Base-by-base conservation (phyloP, 1,284 basidiomycete species). In the Cystobasidium slooffiae region DNA sequence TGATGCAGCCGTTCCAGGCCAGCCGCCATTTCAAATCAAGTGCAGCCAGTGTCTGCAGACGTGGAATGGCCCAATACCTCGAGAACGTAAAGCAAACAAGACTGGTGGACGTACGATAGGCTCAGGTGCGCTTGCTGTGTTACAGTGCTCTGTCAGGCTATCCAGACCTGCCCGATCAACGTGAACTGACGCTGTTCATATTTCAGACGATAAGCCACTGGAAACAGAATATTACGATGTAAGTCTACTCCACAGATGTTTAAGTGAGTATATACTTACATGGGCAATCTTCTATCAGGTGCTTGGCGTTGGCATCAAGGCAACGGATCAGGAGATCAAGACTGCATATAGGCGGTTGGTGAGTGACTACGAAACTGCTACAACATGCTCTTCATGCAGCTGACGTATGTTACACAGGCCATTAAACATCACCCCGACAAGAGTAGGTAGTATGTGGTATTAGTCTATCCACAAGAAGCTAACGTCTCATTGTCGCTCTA, bases 261-360 rank as follows among this genome's bases (percentile, higher is more conserved):
- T 2, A 18, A 41, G 31, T 9, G 82, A 81, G 5, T 65, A 82
- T 12, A 76, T 39, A 44, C 44, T 78, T 44, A 81, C 80, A 46
- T 77, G 80, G 62, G 81, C 81, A 66, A 81, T 6, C 8, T n/a
- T n/a, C 7, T 49, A 3, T 9, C 47, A 94, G 80, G 85, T 91
- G 41, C 85, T 96, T 3, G 91, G 91, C 6, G 86, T 96, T 0
- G 83, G 89, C 0, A 85, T 91, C 14, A 86, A 87, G 72, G 92
- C 92, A 5, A 90, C 90, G 16, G 86, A 87, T 1, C 92, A 93
- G 14, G 92, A 96, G 74, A 88, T 99, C 82, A 98, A 98, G 86
- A 97, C 94, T 83, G 92, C 96, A 2, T 99, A 99, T 84, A 88
- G 94, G 64, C 89, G 95, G 20, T 85, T 97, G 67, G 96, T 96